Conservation (phyloP, 352 stramenopile species). For the Phytophthora hybrid region DNA sequence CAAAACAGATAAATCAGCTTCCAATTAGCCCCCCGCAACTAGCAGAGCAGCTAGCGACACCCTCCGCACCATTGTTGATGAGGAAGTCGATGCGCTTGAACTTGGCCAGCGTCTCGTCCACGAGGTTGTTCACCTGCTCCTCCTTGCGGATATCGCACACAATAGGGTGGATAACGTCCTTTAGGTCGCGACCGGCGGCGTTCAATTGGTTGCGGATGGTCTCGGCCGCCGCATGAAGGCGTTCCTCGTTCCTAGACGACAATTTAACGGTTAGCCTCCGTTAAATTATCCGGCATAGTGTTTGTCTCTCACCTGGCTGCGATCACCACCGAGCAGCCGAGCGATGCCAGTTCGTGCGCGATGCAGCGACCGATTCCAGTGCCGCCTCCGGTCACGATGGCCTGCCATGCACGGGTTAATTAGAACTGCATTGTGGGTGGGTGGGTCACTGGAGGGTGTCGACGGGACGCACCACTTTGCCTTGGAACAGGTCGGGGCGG, state of each 20-base stretch:
- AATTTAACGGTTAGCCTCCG: neutral
- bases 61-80: slow-evolving; percentile 90
- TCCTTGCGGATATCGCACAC: slow-evolving; percentile 84
- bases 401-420: slow-evolving; percentile 31
- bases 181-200: slow-evolving; percentile 37
- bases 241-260: slow-evolving; percentile 69
- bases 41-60: neutral
- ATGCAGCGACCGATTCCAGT: slow-evolving; percentile 90
- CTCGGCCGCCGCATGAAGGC: slow-evolving; percentile 62
- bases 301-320: slow-evolving; percentile 55
- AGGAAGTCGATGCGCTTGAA: slow-evolving; percentile 92
- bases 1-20: slow-evolving; percentile 1
- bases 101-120: slow-evolving; percentile 77
- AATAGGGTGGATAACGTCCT: slow-evolving; percentile 59
- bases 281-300: neutral
- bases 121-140: slow-evolving; percentile 72
- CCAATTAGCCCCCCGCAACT: neutral
- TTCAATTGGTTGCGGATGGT: slow-evolving; percentile 64
- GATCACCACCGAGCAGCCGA: slow-evolving; percentile 87
- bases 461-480: slow-evolving; percentile 74
- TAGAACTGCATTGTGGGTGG: neutral
- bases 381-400: slow-evolving; percentile 88
- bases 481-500: slow-evolving; percentile 67
- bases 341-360: slow-evolving; percentile 75
- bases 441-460: neutral